Evolutionary conservation across 176 grass and related monocot species (phyloP).

Genomic region (Musa itinerans): DNA sequence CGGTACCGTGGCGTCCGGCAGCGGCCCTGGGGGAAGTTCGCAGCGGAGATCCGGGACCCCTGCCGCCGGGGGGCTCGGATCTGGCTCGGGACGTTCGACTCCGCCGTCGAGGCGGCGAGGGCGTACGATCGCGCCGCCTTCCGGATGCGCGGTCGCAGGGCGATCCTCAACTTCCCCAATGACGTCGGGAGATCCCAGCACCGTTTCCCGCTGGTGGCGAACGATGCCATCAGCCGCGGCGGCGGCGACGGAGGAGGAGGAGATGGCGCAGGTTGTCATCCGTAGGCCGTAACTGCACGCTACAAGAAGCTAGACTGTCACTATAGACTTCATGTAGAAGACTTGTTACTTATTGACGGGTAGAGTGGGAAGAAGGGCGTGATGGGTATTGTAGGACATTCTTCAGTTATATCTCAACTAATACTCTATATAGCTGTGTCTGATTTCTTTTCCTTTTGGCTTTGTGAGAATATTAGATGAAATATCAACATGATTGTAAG

Average conservation of each 20-base stretch:
- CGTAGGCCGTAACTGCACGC: neutral
- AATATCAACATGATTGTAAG: no score
- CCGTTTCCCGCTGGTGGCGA: neutral
- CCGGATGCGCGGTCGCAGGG: slow-evolving; percentile 2
- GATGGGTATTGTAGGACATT: no score
- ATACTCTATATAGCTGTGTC: no score
- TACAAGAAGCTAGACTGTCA: no score
- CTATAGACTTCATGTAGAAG: no score
- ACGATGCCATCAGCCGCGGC: neutral
- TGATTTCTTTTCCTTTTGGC: no score
- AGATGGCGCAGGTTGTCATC: no score
- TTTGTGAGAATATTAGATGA: no score
- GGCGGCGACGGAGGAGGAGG: neutral
- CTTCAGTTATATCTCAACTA: no score
- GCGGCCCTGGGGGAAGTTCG: slow-evolving; percentile 2
- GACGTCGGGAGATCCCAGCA: neutral
- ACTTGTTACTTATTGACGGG: no score
- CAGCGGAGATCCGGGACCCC: slow-evolving; percentile 7
- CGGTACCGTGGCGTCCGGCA: neutral
- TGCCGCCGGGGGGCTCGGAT: neutral
- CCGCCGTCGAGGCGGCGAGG: slow-evolving; percentile 4
- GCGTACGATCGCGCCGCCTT: slow-evolving; percentile 10
- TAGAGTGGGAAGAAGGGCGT: no score
- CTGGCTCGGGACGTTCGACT: slow-evolving; percentile 9
- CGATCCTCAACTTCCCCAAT: slow-evolving; percentile 8